phyloP scores from a whole-genome alignment of 371 early-diverging fungal species.

The Apophysomyces elegans region DNA sequence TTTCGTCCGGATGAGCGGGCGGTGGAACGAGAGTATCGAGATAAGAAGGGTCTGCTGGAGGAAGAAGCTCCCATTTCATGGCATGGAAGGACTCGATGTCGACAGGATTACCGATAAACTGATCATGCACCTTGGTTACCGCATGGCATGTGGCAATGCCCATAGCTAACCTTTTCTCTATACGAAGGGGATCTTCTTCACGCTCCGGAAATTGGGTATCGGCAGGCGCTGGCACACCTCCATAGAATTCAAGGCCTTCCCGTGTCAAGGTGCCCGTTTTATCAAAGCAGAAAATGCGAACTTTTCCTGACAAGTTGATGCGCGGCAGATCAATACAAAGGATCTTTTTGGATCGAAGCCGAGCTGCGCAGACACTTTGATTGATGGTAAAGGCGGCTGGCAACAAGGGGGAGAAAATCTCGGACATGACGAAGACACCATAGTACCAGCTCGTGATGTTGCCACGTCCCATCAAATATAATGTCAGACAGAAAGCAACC shows the following conservation, averaged over 20 bases:
- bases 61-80: slow-evolving; percentile 35
- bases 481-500: slow-evolving; percentile 52
- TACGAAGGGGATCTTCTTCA: slow-evolving; percentile 23
- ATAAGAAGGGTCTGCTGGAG: slow-evolving; percentile 19
- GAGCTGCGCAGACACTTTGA: slow-evolving; percentile 70
- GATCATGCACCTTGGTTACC: slow-evolving; percentile 65
- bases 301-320: slow-evolving; percentile 86
- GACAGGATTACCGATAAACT: slow-evolving; percentile 84
- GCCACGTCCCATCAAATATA: slow-evolving; percentile 59
- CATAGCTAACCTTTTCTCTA: slow-evolving; percentile 40
- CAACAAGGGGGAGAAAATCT: slow-evolving; percentile 68
- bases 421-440: slow-evolving; percentile 66
- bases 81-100: slow-evolving; percentile 86
- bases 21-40: slow-evolving; percentile 31
- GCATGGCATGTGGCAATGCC: slow-evolving; percentile 82
- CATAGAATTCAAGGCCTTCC: slow-evolving; percentile 72
- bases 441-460: slow-evolving; percentile 62
- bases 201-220: slow-evolving; percentile 16
- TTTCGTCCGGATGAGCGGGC: slow-evolving; percentile 18
- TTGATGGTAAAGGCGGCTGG: slow-evolving; percentile 76
- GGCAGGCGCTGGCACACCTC: slow-evolving; percentile 19
- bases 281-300: slow-evolving; percentile 90
- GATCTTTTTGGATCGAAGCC: slow-evolving; percentile 62
- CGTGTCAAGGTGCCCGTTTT: slow-evolving; percentile 86
- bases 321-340: slow-evolving; percentile 75